phyloP scores from a whole-genome alignment of 2,329 filamentous ascomycete genomes.

The Diplocarpon rosae region DNA sequence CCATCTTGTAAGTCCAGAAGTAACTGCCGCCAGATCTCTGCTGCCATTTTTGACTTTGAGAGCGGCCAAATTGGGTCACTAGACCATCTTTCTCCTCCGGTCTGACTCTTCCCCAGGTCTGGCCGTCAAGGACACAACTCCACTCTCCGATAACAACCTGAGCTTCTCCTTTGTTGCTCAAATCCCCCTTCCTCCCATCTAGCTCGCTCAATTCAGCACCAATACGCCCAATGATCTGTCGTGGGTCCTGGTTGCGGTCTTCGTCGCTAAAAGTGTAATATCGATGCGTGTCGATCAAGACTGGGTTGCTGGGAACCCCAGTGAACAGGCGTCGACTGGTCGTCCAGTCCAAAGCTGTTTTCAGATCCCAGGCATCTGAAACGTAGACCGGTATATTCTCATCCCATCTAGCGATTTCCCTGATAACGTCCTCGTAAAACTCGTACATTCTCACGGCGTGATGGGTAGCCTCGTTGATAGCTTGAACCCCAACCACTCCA shows the following conservation, averaged over 20 bases:
- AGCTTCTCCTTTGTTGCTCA: conserved; percentile 37
- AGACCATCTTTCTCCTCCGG: conserved; percentile 33
- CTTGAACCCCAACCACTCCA: conserved; percentile 43
- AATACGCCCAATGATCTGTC: conserved; percentile 39
- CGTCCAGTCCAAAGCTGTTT: conserved; percentile 34
- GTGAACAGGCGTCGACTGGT: conserved; percentile 29
- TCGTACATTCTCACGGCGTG: conserved; percentile 41
- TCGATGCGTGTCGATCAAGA: conserved; percentile 47
- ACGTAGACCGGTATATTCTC: conserved; percentile 42
- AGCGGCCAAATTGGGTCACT: conserved; percentile 36
- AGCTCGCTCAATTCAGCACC: conserved; percentile 34
- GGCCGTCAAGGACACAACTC: conserved; percentile 41
- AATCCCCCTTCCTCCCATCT: conserved; percentile 35
- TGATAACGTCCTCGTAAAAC: conserved; percentile 43
- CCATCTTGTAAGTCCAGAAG: conserved; percentile 52
- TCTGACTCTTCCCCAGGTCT: conserved; percentile 38
- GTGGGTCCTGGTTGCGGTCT: conserved; percentile 39
- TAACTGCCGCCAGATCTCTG: conserved; percentile 39
- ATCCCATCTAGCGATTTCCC: conserved; percentile 37
- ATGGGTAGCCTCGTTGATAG: conserved; percentile 44
- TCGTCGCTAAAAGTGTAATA: conserved; percentile 47
- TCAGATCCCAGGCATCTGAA: conserved; percentile 46
- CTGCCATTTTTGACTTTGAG: conserved; percentile 38
- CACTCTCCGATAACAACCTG: conserved; percentile 47
- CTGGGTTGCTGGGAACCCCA: conserved; percentile 29